These are phyloP conservation scores for Phytophthora niederhauseri DNA, from an alignment of 352 stramenopile species.

Conservation along the genomic window DNA sequence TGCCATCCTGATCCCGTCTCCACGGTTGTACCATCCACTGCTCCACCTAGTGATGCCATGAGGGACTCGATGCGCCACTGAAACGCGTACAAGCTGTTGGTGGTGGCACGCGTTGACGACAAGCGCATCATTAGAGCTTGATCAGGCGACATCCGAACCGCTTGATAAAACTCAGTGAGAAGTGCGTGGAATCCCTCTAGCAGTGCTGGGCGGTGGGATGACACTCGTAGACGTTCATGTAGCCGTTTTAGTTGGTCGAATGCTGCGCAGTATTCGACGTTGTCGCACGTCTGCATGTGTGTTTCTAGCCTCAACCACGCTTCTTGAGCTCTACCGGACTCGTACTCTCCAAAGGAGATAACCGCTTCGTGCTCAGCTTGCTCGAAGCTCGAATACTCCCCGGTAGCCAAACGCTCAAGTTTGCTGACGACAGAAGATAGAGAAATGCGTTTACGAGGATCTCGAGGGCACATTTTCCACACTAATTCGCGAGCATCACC, in stretches of 20 bases:
- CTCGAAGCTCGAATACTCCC: neutral
- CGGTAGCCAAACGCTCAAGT: slow-evolving; percentile 1
- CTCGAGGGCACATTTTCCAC: slow-evolving; percentile 13
- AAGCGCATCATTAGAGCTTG: slow-evolving; percentile 10
- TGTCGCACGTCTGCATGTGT: neutral
- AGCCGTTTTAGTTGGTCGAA: neutral
- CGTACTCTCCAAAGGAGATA: neutral
- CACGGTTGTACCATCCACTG: no score
- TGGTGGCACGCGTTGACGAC: neutral
- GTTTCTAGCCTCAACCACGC: neutral
- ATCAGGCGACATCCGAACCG: slow-evolving; percentile 4
- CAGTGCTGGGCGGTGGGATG: neutral
- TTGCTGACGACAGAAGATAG: slow-evolving; percentile 1
- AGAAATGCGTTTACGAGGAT: neutral
- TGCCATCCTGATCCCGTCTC: neutral
- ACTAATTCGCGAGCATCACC: slow-evolving; percentile 5
- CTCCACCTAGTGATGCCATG: neutral
- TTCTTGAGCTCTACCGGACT: neutral
- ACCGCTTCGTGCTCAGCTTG: neutral
- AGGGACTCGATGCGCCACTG: slow-evolving; percentile 11
- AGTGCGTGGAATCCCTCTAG: neutral
- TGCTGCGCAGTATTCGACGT: neutral
- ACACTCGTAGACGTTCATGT: neutral
- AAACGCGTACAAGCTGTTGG: slow-evolving; percentile 6
- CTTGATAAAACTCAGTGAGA: slow-evolving; percentile 3